Base-by-base conservation (phyloP, 257 asterid genomes). In the Henckelia pumila region DNA sequence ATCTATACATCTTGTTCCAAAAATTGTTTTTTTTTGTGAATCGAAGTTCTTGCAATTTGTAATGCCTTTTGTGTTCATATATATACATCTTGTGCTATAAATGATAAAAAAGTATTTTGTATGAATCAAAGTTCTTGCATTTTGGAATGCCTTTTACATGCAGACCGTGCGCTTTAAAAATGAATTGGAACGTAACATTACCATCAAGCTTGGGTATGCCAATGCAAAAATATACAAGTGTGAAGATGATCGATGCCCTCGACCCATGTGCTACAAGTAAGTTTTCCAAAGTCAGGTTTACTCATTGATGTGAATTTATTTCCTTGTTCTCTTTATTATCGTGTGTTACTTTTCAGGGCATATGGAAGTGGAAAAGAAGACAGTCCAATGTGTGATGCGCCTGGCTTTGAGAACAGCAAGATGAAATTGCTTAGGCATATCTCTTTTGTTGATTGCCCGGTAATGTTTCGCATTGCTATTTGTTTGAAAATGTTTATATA, bases 331-430 rank as follows among this genome's bases (percentile, higher is more conserved):
- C 61, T 52, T 47, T 32, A 35, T 59, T 63, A 53, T 28, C 5
- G n/a, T 40, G 3, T 35, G 61, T 50, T 47, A 66, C 72, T 63
- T 40, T 40, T 60, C 84, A 94, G 98, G 94, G 95, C 99, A 7
- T 91, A 91, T 77, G 99, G 99, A 70, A 94, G 99, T 71, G 96
- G 95, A 60, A 94, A 94, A 75, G 99, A 94, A 78, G 99, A 94
- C 74, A 79, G 79, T 33, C 99, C 99, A 62, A 78, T 78, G 85
- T 94, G 99, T 78, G 99, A 94, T 77, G 98, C 91, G 40, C 95
- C 96, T 71, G 99, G 99, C 20, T 91, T 82, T 84, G 98, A 94
- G 88, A 91, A 88, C 75, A 63, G 76, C 82, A 78, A 83, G 85
- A 94, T 94, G 99, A 89, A 91, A 77, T 71, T 94, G 79, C 90